phyloP scores from a whole-genome alignment of 441 rosid genomes.

The Adansonia gregorii region DNA sequence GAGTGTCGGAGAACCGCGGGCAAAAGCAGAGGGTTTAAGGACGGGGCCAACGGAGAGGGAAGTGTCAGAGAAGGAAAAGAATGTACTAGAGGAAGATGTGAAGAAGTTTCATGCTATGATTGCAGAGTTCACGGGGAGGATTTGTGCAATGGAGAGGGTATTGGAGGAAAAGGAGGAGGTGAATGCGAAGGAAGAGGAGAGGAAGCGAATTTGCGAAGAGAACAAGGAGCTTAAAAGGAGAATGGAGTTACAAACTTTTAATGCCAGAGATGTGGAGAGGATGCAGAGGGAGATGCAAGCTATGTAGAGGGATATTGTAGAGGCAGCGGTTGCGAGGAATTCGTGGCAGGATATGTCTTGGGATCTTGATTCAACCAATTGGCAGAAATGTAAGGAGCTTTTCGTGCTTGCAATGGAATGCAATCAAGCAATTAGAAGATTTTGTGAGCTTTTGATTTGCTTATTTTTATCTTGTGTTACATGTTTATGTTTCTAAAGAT shows the following conservation, averaged over 20 bases:
- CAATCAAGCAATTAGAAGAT: slow-evolving; percentile 79
- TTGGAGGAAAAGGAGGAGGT: slow-evolving; percentile 68
- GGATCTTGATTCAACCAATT: slow-evolving; percentile 59
- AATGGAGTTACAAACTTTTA: slow-evolving; percentile 73
- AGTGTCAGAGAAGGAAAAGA: slow-evolving; percentile 54
- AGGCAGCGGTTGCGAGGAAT: slow-evolving; percentile 67
- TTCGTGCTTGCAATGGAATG: slow-evolving; percentile 67
- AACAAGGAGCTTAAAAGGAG: slow-evolving; percentile 75
- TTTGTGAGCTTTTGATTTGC: slow-evolving; percentile 15
- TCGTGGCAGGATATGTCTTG: slow-evolving; percentile 80
- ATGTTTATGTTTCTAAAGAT: background rate
- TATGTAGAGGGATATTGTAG: slow-evolving; percentile 74
- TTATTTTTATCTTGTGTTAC: background rate
- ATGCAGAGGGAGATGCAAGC: slow-evolving; percentile 89
- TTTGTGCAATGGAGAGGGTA: slow-evolving; percentile 44
- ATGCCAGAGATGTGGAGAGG: slow-evolving; percentile 83
- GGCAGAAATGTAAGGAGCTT: slow-evolving; percentile 66
- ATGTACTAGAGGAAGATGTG: slow-evolving; percentile 65
- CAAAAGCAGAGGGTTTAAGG: slow-evolving; percentile 48
- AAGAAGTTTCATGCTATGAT: slow-evolving; percentile 67
- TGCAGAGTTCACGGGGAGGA: slow-evolving; percentile 44
- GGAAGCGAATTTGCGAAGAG: slow-evolving; percentile 55
- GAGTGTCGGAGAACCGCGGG: slow-evolving; percentile 44
- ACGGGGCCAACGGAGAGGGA: slow-evolving; percentile 66
- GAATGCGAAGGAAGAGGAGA: slow-evolving; percentile 63